Evolutionary conservation across 331 rosid genomes (phyloP).

Genomic region (Acacia concinna): DNA sequence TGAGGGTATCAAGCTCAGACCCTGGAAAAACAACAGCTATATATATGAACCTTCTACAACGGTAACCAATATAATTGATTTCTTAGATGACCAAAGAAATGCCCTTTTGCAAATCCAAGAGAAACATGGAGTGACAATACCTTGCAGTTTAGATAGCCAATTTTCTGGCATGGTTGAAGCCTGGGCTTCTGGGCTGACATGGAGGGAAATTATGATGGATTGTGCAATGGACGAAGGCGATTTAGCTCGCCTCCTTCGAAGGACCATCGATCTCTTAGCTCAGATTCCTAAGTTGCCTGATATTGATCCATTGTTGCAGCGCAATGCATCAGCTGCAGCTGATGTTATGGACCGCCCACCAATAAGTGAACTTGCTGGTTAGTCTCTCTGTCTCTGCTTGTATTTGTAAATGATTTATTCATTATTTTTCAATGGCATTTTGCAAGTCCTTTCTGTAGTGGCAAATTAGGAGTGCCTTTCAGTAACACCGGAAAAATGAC

Average conservation of each 20-base stretch:
- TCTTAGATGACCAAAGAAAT: constrained; percentile 67
- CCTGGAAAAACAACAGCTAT: constrained; percentile 71
- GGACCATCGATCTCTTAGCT: constrained; percentile 82
- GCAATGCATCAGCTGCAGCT: constrained; percentile 72
- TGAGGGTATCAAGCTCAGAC: constrained; percentile 87
- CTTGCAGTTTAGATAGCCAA: constrained; percentile 79
- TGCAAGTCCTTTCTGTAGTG: not conserved
- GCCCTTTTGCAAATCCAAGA: constrained; percentile 64
- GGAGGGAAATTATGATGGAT: constrained; percentile 98
- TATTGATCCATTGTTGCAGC: constrained; percentile 69
- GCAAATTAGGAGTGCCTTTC: not conserved
- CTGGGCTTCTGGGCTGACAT: constrained; percentile 96
- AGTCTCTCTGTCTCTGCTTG: constrained; percentile 16
- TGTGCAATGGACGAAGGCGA: constrained; percentile 99
- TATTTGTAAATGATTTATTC: constrained; percentile 29
- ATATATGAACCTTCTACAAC: constrained; percentile 71
- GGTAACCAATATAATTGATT: constrained; percentile 47
- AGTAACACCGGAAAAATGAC: not conserved
- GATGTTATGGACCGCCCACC: constrained; percentile 95
- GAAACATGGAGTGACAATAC: constrained; percentile 66
- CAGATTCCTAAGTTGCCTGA: constrained; percentile 93
- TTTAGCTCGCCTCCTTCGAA: constrained; percentile 86
- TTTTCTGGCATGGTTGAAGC: constrained; percentile 99
- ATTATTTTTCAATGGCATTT: not conserved
- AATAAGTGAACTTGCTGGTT: constrained; percentile 72